Evolutionary conservation across 768 basidiomycete species (phyloP), one percentile per base, ranked within the genome.

Genomic region (Paxillus ammoniavirescens): DNA sequence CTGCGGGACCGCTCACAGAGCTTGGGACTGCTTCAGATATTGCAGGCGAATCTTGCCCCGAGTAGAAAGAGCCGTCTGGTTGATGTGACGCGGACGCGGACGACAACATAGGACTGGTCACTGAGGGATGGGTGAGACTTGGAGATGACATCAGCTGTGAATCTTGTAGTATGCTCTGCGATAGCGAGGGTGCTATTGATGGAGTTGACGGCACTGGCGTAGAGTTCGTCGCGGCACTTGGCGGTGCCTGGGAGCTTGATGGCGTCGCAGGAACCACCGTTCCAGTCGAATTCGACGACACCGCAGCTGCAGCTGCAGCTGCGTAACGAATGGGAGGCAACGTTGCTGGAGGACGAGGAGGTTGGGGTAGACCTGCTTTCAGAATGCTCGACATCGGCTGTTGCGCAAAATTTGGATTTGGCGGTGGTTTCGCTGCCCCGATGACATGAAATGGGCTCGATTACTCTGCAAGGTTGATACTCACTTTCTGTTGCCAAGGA

Each of bases 301-400:
- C 69, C 0, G 62, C 69, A 0, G 69, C 68, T 0, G 93, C 94
- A 2, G 93, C 95, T 0, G 93, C 93, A n/a, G 92, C 83, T 31
- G 96, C 88, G 67, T 97, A 97, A 47, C 89, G 80, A 65, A 95
- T 90, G 12, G 93, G 89, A 42, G 92, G 89, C 52, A 91, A 69
- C 18, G 78, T 68, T 31, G 77, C 77, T 59, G 81, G 67, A 31
- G 65, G 79, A 50, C 77, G 82, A 54, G 77, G 79, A 50, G 81
- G 75, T 59, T 82, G 68, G 18, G 80, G 81, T n/a, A 91, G 69
- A 18, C 84, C 82, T 33, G 82, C 81, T 70, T 93, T 93, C 59
- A 94, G 73, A 60, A 93, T 88, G 54, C 77, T 79, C 30, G 82
- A 71, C 80, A 83, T 84, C 1, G 92, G 89, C 61, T 91, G 89